Percentiles rank a stretch among this genome's conserved stretches.
Evolutionary conservation across 352 stramenopile genomes (phyloP).

Genomic region (Pythium aphanidermatum): DNA sequence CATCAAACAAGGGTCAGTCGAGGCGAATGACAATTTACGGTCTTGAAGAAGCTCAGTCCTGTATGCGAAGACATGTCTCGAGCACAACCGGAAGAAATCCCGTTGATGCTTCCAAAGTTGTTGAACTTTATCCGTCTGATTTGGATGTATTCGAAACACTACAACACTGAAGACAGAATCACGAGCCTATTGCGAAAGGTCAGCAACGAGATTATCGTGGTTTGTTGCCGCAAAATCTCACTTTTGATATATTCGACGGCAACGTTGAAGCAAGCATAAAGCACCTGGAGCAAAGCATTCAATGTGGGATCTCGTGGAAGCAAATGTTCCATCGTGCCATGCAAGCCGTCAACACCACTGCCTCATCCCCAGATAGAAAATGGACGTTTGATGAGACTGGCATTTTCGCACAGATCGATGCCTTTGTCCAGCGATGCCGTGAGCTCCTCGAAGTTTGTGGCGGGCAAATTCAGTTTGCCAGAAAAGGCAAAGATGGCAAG

Average conservation of each 20-base stretch:
- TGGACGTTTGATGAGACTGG: conserved; percentile 93
- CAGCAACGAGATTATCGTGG: conserved; percentile 92
- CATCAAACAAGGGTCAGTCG: conserved; percentile 88
- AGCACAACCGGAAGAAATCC: conserved; percentile 86
- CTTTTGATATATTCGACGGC: conserved; percentile 91
- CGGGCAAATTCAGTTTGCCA: conserved; percentile 93
- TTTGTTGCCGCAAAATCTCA: conserved; percentile 87
- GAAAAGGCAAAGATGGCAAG: conserved; percentile 70
- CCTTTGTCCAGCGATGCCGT: conserved; percentile 93
- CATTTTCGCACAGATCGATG: conserved; percentile 95
- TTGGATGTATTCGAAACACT: conserved; percentile 90
- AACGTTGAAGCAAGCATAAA: conserved; percentile 87
- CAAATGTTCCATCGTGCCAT: conserved; percentile 71
- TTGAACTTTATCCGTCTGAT: conserved; percentile 94
- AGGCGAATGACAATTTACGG: conserved; percentile 93
- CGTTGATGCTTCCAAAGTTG: conserved; percentile 86
- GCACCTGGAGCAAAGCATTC: conserved; percentile 89
- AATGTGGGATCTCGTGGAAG: conserved; percentile 92
- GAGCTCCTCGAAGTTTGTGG: conserved; percentile 94
- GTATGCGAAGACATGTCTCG: conserved; percentile 87
- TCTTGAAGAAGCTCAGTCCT: conserved; percentile 89
- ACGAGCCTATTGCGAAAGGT: conserved; percentile 92
- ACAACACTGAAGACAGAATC: conserved; percentile 93
- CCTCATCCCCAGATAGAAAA: conserved; percentile 35
- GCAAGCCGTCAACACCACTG: conserved; percentile 54